Percentiles rank a stretch among this genome's conserved stretches.
Evolutionary conservation across 2,329 filamentous ascomycete species (phyloP).

Genomic region (Paramyrothecium roridum): DNA sequence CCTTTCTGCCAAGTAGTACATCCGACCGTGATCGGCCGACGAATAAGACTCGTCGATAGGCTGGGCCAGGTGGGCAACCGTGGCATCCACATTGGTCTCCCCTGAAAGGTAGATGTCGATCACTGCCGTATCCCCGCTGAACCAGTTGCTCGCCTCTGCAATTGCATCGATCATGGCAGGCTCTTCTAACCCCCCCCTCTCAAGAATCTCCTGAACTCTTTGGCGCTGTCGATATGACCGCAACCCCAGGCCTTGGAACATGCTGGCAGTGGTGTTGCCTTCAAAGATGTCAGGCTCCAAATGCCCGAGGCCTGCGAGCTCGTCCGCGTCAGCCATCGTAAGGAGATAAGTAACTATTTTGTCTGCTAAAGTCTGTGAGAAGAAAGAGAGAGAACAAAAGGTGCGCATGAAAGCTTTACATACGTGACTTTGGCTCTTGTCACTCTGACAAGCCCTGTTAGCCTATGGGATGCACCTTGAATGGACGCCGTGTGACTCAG

Average conservation of each 20-base stretch:
- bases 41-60: slow-evolving; percentile 3
- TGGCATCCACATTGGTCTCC: background rate
- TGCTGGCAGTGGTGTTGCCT: background rate
- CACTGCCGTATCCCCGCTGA: background rate
- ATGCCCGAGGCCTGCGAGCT: background rate
- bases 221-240: background rate
- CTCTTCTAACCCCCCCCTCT: background rate
- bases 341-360: background rate
- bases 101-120: slow-evolving; percentile 2
- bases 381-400: too few relatives aligned
- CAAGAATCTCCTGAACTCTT: background rate
- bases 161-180: slow-evolving; percentile 1
- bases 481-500: too few relatives aligned
- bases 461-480: too few relatives aligned
- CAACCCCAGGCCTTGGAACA: background rate
- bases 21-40: background rate
- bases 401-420: too few relatives aligned
- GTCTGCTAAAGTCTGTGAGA: too few relatives aligned
- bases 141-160: slow-evolving; percentile 1
- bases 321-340: background rate
- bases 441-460: too few relatives aligned
- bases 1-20: background rate
- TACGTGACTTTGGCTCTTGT: too few relatives aligned
- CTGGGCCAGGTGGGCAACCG: background rate
- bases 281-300: background rate